Evolutionary conservation across 345 rosid species (phyloP), one percentile per base, ranked within the genome.

Genomic region (Brassica cretica): DNA sequence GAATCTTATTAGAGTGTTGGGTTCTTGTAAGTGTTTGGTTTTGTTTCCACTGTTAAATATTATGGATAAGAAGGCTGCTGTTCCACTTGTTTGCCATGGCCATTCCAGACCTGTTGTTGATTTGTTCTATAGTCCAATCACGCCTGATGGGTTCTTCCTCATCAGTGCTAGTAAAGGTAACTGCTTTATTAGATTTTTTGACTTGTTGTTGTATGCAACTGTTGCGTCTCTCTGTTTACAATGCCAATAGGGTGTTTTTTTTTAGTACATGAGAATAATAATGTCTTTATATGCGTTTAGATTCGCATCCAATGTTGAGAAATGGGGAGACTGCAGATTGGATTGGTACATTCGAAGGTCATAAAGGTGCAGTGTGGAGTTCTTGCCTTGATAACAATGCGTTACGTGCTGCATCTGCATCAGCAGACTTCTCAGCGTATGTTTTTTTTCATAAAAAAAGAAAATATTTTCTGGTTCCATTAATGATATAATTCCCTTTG

Each of bases 311-410:
- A 46, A 96, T 96, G 99, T 73, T 96, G 86, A 91, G 98, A 80
- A 93, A 96, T 82, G 99, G 98, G 10, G 99, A 96, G 84, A 96
- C 96, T 67, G 99, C 98, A 73, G 99, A 96, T 74, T 96, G 99
- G 99, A 90, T 96, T 80, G 98, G 99, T 56, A 96, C 99, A 29
- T 96, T 96, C 84, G 96, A 93, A 84, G 99, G 99, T 46, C 99
- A 96, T 71, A 96, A 96, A 87, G 98, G 99, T 79, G 98, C 97
- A 16, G 98, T 96, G 67, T 96, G 99, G 99, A 93, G 99, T 73
- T 91, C 93, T 76, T 89, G 96, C 70, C 75, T 96, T 58, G 98
- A 96, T 69, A 87, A 86, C 51, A 89, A 89, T 82, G 99, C 99
- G 2, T 79, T 93, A 44, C 93, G 88, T 71, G 97, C 98, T 55